Base-by-base conservation (phyloP, 2,329 filamentous ascomycete species). In the Bimuria novae-zelandiae region DNA sequence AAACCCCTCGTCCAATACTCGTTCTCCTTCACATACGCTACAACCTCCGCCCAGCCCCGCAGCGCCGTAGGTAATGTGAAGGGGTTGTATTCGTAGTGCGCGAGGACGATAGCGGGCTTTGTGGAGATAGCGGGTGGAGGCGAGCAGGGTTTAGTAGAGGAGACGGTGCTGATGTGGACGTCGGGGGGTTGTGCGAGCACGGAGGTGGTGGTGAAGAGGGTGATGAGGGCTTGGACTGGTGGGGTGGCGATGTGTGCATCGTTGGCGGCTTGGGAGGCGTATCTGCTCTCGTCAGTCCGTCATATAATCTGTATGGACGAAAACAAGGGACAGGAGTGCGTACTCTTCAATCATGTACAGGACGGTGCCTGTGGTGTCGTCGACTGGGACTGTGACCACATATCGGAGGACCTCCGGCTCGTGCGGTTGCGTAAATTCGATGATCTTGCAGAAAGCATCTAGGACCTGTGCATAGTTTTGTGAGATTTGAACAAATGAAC, bases 321-420 rank as follows among this genome's bases (percentile, higher is more conserved):
- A 36, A 21, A 16, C 6, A 11, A 11, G 23, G 17, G 4, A 7
- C 3, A 1, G 22, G 14, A 4, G 12, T 16, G 33, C 54, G n/a
- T 52, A 58, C 58, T 67, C 64, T 51, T 67, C 65, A 25, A 68
- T 63, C 63, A 67, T 66, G 36, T 66, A 68, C 12, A 68, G 48
- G 7, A 62, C 63, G 2, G 53, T 66, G 3, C 46, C 43, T 3
- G 27, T 25, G 0, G 21, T 49, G 40, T 67, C 65, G 7, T 64
- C 54, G 0, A 57, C 11, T 1, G 63, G 63, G 11, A 68, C 17
- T 3, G 64, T 55, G 35, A 61, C 63, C 5, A 64, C 53, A 53
- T 67, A 65, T 43, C 63, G 57, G 7, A 64, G 40, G 8, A 68
- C 62, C 7, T 59, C 57, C 0, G 64, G 63, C 43, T 68, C 63